Conservation (phyloP, 306 rosid genomes). For the Trifolium pratense region DNA sequence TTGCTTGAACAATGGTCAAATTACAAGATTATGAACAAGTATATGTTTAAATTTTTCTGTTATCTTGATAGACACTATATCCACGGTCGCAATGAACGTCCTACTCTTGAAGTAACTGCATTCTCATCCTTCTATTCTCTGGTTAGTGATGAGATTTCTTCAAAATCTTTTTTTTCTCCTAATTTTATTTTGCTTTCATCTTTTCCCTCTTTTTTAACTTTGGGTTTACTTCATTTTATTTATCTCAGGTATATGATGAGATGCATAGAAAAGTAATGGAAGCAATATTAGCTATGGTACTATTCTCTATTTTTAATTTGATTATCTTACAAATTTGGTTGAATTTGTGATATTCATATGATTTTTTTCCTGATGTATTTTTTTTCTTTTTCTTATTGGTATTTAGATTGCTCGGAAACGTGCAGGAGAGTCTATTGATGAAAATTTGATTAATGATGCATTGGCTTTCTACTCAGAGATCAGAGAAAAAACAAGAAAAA, state of each 20-base stretch:
- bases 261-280: constrained; percentile 63
- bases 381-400: neutral
- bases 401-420: constrained; percentile 60
- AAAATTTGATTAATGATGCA: constrained; percentile 59
- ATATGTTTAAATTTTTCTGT: constrained; percentile 56
- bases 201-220: neutral
- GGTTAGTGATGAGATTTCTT: constrained; percentile 51
- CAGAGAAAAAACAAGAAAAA: constrained; percentile 57
- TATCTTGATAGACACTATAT: constrained; percentile 64
- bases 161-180: neutral
- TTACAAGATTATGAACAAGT: constrained; percentile 66
- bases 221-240: constrained; percentile 20
- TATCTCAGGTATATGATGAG: constrained; percentile 66
- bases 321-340: too few species aligned
- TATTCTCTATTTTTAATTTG: neutral
- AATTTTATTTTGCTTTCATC: neutral
- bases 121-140: constrained; percentile 64
- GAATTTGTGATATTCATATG: too few species aligned
- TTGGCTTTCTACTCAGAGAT: constrained; percentile 69
- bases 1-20: constrained; percentile 78
- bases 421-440: constrained; percentile 70
- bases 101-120: constrained; percentile 67
- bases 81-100: constrained; percentile 51
- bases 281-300: constrained; percentile 77
- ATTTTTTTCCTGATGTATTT: too few species aligned